Base-by-base conservation (phyloP, 495 filamentous ascomycete species). In the Penicillium taxi region DNA sequence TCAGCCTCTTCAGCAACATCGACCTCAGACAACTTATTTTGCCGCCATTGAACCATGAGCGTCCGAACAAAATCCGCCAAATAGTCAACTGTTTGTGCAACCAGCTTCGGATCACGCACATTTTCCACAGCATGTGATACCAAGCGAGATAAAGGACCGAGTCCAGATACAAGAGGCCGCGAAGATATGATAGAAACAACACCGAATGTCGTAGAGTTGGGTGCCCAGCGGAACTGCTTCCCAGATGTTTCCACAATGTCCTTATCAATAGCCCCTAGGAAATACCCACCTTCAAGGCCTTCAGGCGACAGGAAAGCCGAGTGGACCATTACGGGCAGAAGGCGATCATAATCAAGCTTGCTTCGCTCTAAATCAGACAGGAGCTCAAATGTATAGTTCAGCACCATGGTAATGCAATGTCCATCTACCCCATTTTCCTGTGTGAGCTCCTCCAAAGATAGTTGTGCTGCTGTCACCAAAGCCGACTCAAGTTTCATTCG, bases 211-310 rank as follows among this genome's bases (percentile, higher is more conserved):
- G 65, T 46, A 6, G 82, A 81, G 9, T 61, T 66, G 35, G 72
- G 56, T 11, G 76, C 60, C 89, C 89, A 95, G 25, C 73, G 67
- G 45, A 95, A 81, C 42, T 76, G 77, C 33, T 76, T 76, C 18
- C 74, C 76, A 2, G 66, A 50, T 1, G 61, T 61, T 50, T 81
- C 70, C 18, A 74, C 66, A 34, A 94, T 67, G 55, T 94, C 89
- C 18, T 75, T 61, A 48, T 90, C 81, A 36, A 95, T 80, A 0
- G 77, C 70, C 3, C 74, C 77, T 12, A 98, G 62, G 41, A 96
- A 91, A 28, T 89, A 83, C 2, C 82, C 90, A 22, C 81, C 76
- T 39, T 89, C 77, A 17, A 95, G 77, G 2, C 91, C 88, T 44
- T 94, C 84, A 0, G 55, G 61, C 1, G 79, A 79, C 37, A 72